Percentiles rank a stretch among this genome's conserved stretches.
Evolutionary conservation across 192 early-diverging fungal genomes (phyloP).

Genomic region (Pilobolus umbonatus): DNA sequence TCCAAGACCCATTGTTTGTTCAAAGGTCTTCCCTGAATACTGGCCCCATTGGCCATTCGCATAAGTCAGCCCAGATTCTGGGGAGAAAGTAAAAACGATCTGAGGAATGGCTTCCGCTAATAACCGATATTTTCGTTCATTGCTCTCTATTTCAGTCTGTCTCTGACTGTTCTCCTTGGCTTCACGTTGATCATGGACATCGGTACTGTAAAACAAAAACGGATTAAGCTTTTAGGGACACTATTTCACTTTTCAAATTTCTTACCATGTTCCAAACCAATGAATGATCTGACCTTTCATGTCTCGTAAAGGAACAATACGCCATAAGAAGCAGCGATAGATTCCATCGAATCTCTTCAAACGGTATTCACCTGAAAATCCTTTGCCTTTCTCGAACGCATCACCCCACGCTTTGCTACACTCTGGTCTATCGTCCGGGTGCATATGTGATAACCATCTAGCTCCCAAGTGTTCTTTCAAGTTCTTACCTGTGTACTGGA

Average conservation of each 20-base stretch:
- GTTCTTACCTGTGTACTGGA: conserved; percentile 43
- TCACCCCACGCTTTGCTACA: conserved; percentile 38
- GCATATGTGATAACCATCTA: conserved; percentile 42
- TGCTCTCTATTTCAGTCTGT: conserved; percentile 48
- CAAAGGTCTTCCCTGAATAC: conserved; percentile 47
- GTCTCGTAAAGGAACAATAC: conserved; percentile 47
- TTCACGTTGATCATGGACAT: conserved; percentile 51
- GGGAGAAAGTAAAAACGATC: conserved; percentile 52
- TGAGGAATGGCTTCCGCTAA: conserved; percentile 57
- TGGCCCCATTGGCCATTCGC: conserved; percentile 52
- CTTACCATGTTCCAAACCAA: conserved; percentile 49
- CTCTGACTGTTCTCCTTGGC: conserved; percentile 41
- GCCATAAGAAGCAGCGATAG: conserved; percentile 49
- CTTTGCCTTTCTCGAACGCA: conserved; percentile 44
- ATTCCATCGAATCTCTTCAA: conserved; percentile 50
- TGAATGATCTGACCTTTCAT: conserved; percentile 47
- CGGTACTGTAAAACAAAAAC: conserved; percentile 32
- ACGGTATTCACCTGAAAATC: conserved; percentile 48
- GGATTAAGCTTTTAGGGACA: background rate
- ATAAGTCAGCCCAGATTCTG: conserved; percentile 45
- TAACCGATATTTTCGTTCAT: conserved; percentile 54
- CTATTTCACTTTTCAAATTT: no score
- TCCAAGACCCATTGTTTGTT: conserved; percentile 43
- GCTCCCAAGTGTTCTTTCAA: conserved; percentile 41
- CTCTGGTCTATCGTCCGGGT: conserved; percentile 42